Conservation (phyloP, 768 basidiomycete genomes). For the Calocera cornea region DNA sequence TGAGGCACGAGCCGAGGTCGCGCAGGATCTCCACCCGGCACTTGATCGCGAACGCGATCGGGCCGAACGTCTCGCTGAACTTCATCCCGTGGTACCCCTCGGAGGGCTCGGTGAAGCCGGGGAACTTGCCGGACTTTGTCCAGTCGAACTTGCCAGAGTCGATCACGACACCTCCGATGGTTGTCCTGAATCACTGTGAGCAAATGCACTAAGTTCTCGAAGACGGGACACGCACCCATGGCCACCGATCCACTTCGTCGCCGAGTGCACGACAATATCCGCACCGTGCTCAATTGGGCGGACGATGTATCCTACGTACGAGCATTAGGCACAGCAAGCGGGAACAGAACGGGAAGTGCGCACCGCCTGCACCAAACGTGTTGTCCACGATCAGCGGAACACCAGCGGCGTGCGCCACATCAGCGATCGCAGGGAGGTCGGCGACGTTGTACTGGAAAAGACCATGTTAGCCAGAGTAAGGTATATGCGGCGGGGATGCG, state of each 20-base stretch:
- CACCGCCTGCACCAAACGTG: conserved; percentile 59
- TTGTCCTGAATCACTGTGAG: conserved; percentile 37
- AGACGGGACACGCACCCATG: conserved; percentile 5
- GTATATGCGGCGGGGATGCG: neutral
- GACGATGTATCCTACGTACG: conserved; percentile 38
- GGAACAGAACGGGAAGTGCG: neutral
- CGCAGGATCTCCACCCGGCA: conserved; percentile 46
- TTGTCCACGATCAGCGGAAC: conserved; percentile 75
- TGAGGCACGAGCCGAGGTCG: conserved; percentile 50
- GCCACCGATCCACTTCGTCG: conserved; percentile 69
- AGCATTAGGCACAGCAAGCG: neutral
- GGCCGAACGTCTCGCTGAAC: conserved; percentile 53
- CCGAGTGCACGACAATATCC: conserved; percentile 64
- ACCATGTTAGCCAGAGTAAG: neutral
- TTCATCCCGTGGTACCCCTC: conserved; percentile 64
- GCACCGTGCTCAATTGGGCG: conserved; percentile 61
- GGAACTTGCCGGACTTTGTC: conserved; percentile 53
- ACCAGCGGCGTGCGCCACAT: conserved; percentile 56
- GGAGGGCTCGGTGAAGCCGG: conserved; percentile 56
- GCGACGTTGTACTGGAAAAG: conserved; percentile 36
- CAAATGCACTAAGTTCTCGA: conserved; percentile 16
- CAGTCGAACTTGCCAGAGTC: conserved; percentile 73
- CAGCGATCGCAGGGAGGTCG: conserved; percentile 52
- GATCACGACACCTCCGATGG: conserved; percentile 61
- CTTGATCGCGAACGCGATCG: conserved; percentile 50